Evolutionary conservation across 2,329 filamentous ascomycete genomes (phyloP).

Genomic region (Monilinia fructicola): DNA sequence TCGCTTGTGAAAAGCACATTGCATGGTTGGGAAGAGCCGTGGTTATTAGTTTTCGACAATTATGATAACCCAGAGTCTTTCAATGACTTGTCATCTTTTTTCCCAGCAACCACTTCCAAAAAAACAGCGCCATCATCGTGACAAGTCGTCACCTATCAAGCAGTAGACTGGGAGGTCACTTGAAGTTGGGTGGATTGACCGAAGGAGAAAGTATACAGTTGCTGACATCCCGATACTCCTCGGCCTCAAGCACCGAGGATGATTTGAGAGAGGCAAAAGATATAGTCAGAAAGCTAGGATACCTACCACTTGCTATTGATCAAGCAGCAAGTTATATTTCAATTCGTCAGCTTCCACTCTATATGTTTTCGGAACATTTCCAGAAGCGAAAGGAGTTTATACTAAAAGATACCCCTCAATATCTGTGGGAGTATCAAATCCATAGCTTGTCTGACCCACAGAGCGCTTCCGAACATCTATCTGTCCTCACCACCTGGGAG

Average conservation of each 20-base stretch:
- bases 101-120: constrained; percentile 1
- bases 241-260: not conserved
- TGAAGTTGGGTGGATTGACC: constrained; percentile 15
- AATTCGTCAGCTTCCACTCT: constrained; percentile 23
- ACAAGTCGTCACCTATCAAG: constrained; percentile 27
- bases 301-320: constrained; percentile 34
- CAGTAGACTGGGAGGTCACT: constrained; percentile 18
- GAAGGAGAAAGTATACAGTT: constrained; percentile 24
- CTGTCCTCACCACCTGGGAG: constrained; percentile 34
- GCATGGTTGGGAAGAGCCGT: constrained; percentile 19
- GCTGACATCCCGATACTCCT: constrained; percentile 8
- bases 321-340: constrained; percentile 34
- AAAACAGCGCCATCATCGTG: constrained; percentile 19
- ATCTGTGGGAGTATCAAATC: constrained; percentile 25
- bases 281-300: constrained; percentile 26
- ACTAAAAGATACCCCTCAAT: constrained; percentile 24
- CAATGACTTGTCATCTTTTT: constrained; percentile 6
- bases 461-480: constrained; percentile 13
- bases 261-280: constrained; percentile 11
- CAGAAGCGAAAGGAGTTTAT: constrained; percentile 23
- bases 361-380: constrained; percentile 27
- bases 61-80: constrained; percentile 29
- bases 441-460: not conserved
- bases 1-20: constrained; percentile 23
- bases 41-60: constrained; percentile 36